Percentiles rank a stretch among this genome's conserved stretches.
phyloP scores from a whole-genome alignment of 2,329 filamentous ascomycete species.

The Trichoderma sp. region DNA sequence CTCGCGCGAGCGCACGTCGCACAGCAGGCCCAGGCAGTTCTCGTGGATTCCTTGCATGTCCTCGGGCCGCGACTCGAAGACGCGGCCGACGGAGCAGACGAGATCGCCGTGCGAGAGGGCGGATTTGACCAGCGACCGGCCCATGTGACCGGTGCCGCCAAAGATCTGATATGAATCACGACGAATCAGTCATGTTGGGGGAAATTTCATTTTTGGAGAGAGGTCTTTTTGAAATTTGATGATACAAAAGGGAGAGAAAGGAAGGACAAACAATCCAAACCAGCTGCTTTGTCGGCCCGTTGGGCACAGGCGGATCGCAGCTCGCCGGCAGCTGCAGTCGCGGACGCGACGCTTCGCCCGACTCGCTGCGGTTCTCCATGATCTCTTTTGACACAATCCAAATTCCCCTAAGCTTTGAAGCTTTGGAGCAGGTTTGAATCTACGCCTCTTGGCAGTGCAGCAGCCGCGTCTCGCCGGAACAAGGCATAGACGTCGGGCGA shows the following conservation, averaged over 20 bases:
- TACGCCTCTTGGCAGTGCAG: slow-evolving; percentile 2
- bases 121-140: slow-evolving; percentile 80
- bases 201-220: background rate
- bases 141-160: slow-evolving; percentile 96
- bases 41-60: slow-evolving; percentile 69
- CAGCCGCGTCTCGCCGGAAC: background rate
- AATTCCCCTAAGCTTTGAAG: too few species aligned
- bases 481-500: background rate
- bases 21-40: slow-evolving; percentile 77
- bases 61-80: slow-evolving; percentile 69
- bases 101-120: slow-evolving; percentile 77
- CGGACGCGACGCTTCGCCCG: slow-evolving; percentile 23
- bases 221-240: background rate
- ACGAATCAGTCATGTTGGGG: background rate
- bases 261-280: slow-evolving; percentile 76
- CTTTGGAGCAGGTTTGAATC: background rate
- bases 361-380: slow-evolving; percentile 13
- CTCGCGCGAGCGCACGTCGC: slow-evolving; percentile 80
- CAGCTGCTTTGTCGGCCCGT: slow-evolving; percentile 67
- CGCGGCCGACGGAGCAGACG: slow-evolving; percentile 82
- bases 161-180: slow-evolving; percentile 62
- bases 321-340: slow-evolving; percentile 66
- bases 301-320: slow-evolving; percentile 76
- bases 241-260: background rate
- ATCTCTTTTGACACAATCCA: background rate